Percentiles rank a stretch among this genome's conserved stretches.
Evolutionary conservation across 257 asterid species (phyloP).

Genomic region (Euphrasia confusa): DNA sequence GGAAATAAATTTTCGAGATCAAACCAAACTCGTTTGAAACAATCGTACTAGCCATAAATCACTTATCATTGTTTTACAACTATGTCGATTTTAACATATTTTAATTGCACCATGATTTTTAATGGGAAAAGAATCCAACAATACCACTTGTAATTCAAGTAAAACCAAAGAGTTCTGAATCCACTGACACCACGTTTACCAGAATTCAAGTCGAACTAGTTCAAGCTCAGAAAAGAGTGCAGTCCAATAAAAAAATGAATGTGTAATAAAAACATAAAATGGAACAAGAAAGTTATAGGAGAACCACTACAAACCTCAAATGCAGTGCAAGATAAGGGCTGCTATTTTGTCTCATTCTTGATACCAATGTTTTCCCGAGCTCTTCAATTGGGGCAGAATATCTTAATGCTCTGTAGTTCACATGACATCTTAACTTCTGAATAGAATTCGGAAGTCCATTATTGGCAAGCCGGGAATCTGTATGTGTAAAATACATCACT

Average conservation of each 20-base stretch:
- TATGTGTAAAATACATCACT: slow-evolving; percentile 82
- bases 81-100: not conserved
- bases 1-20: not conserved
- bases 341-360: slow-evolving; percentile 66
- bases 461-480: slow-evolving; percentile 97
- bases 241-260: not conserved
- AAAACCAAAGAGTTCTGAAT: not conserved
- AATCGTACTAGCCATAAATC: too few relatives aligned
- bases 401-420: slow-evolving; percentile 74
- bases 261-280: not conserved
- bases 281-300: slow-evolving; percentile 2
- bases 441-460: slow-evolving; percentile 67
- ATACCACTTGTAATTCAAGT: slow-evolving; percentile 3
- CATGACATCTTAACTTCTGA: slow-evolving; percentile 92
- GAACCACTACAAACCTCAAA: slow-evolving; percentile 54
- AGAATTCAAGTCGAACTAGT: not conserved
- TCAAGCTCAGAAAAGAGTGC: not conserved
- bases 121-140: not conserved
- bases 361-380: slow-evolving; percentile 63
- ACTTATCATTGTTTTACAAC: not conserved
- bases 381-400: slow-evolving; percentile 76
- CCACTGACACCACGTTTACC: not conserved
- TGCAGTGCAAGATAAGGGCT: slow-evolving; percentile 89
- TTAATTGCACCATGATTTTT: not conserved
- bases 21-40: not conserved